phyloP scores from a whole-genome alignment of 768 basidiomycete genomes.

The Pleurotus cornucopiae region DNA sequence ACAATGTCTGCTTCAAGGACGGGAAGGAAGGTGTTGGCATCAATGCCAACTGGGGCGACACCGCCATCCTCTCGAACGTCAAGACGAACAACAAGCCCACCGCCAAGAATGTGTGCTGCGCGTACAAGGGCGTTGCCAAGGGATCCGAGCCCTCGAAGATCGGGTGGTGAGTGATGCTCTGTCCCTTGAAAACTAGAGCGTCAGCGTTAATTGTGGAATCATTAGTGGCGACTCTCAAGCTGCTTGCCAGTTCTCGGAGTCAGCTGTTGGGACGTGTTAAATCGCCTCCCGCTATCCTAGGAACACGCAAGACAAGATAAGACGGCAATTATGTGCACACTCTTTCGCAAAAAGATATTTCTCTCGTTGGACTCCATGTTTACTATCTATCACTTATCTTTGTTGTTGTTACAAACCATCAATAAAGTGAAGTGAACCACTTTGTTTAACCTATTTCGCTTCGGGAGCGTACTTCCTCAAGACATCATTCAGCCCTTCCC shows the following conservation, averaged over 20 bases:
- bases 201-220: not conserved
- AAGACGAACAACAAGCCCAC: conserved; percentile 23
- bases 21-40: conserved; percentile 23
- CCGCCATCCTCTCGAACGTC: conserved; percentile 18
- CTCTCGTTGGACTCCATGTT: no score
- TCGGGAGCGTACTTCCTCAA: conserved; percentile 35
- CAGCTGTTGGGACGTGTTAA: conserved; percentile 20
- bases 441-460: not conserved
- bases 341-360: no score
- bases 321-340: no score
- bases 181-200: not conserved
- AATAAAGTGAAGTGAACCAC: no score
- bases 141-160: conserved; percentile 24
- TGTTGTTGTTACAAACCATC: no score
- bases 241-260: conserved; percentile 20
- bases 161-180: conserved; percentile 18
- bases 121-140: conserved; percentile 18
- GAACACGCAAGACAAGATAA: no score
- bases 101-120: conserved; percentile 20
- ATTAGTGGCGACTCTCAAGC: conserved; percentile 18
- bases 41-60: conserved; percentile 25
- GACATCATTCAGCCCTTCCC: conserved; percentile 61
- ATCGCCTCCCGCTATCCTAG: not conserved
- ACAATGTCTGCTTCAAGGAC: conserved; percentile 20
- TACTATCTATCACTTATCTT: no score